Percentiles rank a stretch among this genome's conserved stretches.
Evolutionary conservation across 2,329 filamentous ascomycete species (phyloP).

Genomic region (Colletotrichum sp.): DNA sequence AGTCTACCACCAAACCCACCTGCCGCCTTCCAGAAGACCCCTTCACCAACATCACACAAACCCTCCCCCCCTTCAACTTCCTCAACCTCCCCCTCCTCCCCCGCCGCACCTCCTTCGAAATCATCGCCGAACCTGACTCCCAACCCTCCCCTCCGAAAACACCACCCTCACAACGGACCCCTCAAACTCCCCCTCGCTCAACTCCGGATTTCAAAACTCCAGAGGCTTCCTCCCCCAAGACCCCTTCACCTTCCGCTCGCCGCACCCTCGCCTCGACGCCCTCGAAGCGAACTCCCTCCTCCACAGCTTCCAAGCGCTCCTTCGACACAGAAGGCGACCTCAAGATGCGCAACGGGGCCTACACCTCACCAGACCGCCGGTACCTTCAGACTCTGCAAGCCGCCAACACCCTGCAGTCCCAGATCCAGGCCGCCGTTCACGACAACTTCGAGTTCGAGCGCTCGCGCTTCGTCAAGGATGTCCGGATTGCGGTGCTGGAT

Average conservation of each 20-base stretch:
- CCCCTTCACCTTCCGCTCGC: neutral
- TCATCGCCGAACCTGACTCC: neutral
- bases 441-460: neutral
- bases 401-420: neutral
- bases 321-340: constrained; percentile 4
- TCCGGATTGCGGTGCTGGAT: neutral
- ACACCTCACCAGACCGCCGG: neutral
- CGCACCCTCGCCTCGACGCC: too few species aligned
- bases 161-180: neutral
- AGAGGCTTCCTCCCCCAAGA: neutral
- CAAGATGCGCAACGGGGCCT: neutral
- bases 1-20: neutral
- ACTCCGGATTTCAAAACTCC: neutral
- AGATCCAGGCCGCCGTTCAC: neutral
- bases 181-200: neutral
- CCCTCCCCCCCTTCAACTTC: neutral
- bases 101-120: neutral
- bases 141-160: neutral
- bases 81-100: neutral
- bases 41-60: neutral
- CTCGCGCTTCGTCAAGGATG: neutral
- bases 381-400: neutral
- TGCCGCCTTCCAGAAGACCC: neutral
- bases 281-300: neutral
- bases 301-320: neutral